Evolutionary conservation across 2,329 filamentous ascomycete genomes (phyloP).

Genomic region (Periconia macrospinosa): DNA sequence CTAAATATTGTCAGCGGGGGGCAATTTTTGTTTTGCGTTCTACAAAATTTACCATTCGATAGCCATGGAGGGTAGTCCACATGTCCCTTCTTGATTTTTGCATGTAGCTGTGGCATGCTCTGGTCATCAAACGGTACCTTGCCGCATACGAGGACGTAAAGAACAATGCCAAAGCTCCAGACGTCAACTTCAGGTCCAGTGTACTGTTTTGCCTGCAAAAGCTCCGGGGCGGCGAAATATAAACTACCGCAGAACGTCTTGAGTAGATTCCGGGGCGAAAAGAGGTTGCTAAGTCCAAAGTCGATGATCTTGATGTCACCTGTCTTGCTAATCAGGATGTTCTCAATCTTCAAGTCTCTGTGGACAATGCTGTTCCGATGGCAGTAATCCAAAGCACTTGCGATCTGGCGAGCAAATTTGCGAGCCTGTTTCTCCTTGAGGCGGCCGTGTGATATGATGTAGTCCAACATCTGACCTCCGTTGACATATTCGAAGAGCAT

Average conservation of each 20-base stretch:
- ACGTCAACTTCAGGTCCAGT: conserved; percentile 96
- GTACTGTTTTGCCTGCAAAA: conserved; percentile 91
- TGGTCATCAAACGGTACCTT: conserved; percentile 99
- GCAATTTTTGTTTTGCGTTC: not conserved
- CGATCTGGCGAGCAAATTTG: conserved; percentile 96
- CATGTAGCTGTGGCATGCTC: conserved; percentile 96
- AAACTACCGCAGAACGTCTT: conserved; percentile 98
- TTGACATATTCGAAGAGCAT: conserved; percentile 99
- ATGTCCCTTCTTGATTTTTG: conserved; percentile 96
- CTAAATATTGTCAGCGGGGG: conserved; percentile 50
- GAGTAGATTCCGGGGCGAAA: conserved; percentile 78
- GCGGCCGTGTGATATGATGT: conserved; percentile 97
- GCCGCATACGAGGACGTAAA: conserved; percentile 95
- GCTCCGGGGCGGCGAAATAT: conserved; percentile 94
- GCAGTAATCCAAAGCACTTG: conserved; percentile 94
- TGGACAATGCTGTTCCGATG: conserved; percentile 98
- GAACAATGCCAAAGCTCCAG: conserved; percentile 98
- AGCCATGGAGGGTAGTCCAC: conserved; percentile 97
- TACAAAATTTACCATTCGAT: conserved; percentile 70
- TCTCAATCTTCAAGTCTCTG: conserved; percentile 96
- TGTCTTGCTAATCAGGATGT: conserved; percentile 98
- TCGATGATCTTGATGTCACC: conserved; percentile 99
- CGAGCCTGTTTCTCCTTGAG: conserved; percentile 97
- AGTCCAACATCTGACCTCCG: conserved; percentile 98
- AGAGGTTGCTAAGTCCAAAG: conserved; percentile 95